These are phyloP conservation scores for Salinomyces thailandicus DNA, from an alignment of 2,329 filamentous ascomycete species.

Conservation along the genomic window DNA sequence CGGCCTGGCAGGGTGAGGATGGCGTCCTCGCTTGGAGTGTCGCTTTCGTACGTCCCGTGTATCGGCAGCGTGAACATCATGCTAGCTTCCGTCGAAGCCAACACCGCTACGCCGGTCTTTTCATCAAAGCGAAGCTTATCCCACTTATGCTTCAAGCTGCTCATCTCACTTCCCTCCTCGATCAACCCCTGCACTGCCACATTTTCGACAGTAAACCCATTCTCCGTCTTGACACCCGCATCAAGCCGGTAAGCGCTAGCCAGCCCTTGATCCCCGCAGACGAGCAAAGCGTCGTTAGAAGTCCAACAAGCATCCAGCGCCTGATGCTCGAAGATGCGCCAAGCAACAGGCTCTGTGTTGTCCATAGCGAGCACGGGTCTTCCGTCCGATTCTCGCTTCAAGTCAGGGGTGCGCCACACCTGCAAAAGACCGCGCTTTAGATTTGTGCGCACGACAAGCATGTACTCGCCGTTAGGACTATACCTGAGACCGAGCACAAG, in stretches of 20 bases:
- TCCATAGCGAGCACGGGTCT: not conserved
- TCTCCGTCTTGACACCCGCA: not conserved
- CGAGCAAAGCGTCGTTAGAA: constrained; percentile 32
- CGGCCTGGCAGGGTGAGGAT: constrained; percentile 15
- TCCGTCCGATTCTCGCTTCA: constrained; percentile 4
- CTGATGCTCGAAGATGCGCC: constrained; percentile 31
- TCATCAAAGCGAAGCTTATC: constrained; percentile 30
- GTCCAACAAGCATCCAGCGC: constrained; percentile 37
- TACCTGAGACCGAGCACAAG: constrained; percentile 23
- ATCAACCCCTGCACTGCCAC: constrained; percentile 8
- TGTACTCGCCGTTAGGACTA: constrained; percentile 20
- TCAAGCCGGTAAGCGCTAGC: constrained; percentile 6
- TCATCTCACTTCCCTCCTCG: not conserved
- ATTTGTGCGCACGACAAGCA: constrained; percentile 22
- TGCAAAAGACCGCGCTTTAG: constrained; percentile 23
- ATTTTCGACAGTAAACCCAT: constrained; percentile 2
- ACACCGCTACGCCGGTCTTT: constrained; percentile 24
- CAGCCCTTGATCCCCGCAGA: constrained; percentile 30
- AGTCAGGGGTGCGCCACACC: constrained; percentile 17
- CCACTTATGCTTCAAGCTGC: constrained; percentile 7
- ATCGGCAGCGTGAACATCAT: constrained; percentile 26
- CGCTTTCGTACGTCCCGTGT: constrained; percentile 9
- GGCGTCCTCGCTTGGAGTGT: constrained; percentile 3
- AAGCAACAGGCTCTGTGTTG: constrained; percentile 27
- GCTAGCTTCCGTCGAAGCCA: constrained; percentile 18